phyloP scores from a whole-genome alignment of 176 grass and related monocot genomes.

The Hsuehochloa calcarea region DNA sequence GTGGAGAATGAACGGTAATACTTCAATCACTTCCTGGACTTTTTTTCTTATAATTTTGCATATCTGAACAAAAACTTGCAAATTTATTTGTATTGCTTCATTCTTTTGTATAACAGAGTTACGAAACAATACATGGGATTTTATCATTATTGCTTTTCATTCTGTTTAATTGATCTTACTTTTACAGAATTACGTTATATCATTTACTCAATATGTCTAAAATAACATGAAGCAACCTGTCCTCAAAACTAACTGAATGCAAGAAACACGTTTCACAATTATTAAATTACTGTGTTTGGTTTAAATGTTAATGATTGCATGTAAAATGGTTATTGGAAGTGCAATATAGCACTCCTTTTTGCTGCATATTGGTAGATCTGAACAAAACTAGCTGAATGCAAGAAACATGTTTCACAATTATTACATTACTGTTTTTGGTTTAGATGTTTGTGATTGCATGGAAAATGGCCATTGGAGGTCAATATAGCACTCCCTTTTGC shows the following conservation, averaged over 20 bases:
- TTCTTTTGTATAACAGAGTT: not conserved
- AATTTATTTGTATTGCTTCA: not conserved
- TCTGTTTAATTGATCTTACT: not conserved
- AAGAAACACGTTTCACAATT: not conserved
- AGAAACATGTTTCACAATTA: not conserved
- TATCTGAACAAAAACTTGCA: not conserved
- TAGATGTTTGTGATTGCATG: not conserved
- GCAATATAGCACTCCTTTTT: not conserved
- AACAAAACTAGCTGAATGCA: slow-evolving; percentile 14
- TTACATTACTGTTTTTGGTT: not conserved
- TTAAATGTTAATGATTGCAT: not conserved
- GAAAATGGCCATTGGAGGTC: not conserved
- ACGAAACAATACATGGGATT: not conserved
- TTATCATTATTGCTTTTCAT: not conserved
- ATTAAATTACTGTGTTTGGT: not conserved
- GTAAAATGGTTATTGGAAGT: not conserved
- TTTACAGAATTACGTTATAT: not conserved
- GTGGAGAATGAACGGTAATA: slow-evolving; percentile 87
- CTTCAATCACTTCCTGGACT: not conserved
- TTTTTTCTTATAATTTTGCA: not conserved
- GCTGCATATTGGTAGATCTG: not conserved
- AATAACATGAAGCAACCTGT: slow-evolving; percentile 2
- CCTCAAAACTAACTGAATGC: not conserved
- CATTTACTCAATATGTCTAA: not conserved
- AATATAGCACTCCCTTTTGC: not conserved